A percentile compares a stretch with the other conserved stretches of the same genome.
Evolutionary conservation across 495 filamentous ascomycete species (phyloP).

Genomic region (Diplogelasinospora grovesii): DNA sequence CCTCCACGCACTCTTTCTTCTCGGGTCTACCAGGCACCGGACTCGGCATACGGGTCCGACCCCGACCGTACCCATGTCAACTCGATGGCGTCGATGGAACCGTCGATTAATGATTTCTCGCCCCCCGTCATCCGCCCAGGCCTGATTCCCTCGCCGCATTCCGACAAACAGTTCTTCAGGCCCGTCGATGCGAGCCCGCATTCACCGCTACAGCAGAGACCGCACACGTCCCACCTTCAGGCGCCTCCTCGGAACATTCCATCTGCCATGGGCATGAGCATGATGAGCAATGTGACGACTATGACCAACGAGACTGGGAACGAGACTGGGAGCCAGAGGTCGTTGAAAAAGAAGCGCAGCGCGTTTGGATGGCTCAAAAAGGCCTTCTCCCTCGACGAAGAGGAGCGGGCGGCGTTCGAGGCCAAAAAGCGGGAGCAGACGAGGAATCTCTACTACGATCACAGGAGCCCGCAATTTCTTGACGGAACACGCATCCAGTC

Average conservation of each 20-base stretch:
- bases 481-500: conserved; percentile 35
- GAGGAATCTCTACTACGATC: conserved; percentile 36
- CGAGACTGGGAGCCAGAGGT: conserved; percentile 18
- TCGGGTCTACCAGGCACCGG: conserved; percentile 33
- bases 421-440: conserved; percentile 32
- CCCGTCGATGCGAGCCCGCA: conserved; percentile 50
- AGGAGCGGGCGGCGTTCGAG: conserved; percentile 48
- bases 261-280: conserved; percentile 47
- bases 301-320: conserved; percentile 19
- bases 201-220: conserved; percentile 49
- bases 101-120: conserved; percentile 25
- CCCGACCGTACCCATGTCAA: conserved; percentile 33
- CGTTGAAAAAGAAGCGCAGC: conserved; percentile 52
- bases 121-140: conserved; percentile 28
- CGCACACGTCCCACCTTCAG: conserved; percentile 38
- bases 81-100: conserved; percentile 25
- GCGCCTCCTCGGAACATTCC: conserved; percentile 35
- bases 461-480: conserved; percentile 34
- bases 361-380: conserved; percentile 56
- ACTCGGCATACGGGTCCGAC: conserved; percentile 49
- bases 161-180: conserved; percentile 46
- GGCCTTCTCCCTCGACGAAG: conserved; percentile 50
- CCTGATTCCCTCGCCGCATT: conserved; percentile 42
- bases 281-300: conserved; percentile 37
- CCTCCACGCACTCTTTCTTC: too few species aligned